These are phyloP conservation scores for Pseudoturritis turrita DNA, from an alignment of 345 rosid genomes.

Conservation along the genomic window DNA sequence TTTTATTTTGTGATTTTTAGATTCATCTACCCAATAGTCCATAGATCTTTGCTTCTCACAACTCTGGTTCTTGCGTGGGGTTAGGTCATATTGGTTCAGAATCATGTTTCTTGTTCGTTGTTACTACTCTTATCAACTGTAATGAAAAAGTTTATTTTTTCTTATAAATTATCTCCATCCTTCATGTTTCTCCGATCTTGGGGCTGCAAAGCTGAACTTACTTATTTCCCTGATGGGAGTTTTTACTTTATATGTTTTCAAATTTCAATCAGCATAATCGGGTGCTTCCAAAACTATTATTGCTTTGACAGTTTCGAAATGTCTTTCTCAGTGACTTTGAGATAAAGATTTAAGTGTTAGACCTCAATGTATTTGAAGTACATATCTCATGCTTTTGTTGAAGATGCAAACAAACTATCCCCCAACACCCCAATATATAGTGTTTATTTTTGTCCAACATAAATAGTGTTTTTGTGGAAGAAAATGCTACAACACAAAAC, in stretches of 20 bases:
- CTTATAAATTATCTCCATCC: background rate
- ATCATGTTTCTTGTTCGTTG: background rate
- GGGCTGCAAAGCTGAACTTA: too few species aligned
- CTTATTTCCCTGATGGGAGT: too few species aligned
- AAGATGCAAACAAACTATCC: too few species aligned
- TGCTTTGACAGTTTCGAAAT: too few species aligned
- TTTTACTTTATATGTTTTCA: background rate
- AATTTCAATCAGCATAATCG: background rate
- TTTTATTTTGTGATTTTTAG: background rate
- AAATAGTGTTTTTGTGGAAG: too few species aligned
- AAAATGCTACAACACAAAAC: too few species aligned
- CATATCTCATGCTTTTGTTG: too few species aligned
- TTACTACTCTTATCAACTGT: background rate
- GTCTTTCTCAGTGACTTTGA: too few species aligned
- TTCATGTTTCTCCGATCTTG: background rate
- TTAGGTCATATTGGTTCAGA: background rate
- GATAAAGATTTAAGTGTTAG: too few species aligned
- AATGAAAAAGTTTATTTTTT: background rate
- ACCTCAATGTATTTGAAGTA: too few species aligned
- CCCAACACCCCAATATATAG: too few species aligned
- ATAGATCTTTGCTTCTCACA: background rate
- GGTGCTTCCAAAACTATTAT: background rate
- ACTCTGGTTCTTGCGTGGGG: background rate
- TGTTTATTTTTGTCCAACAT: too few species aligned
- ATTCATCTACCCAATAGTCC: background rate